Percentiles rank a stretch among this genome's conserved stretches.
These are phyloP conservation scores for Boletellus ananas DNA, from an alignment of 768 basidiomycete species.

Conservation along the genomic window DNA sequence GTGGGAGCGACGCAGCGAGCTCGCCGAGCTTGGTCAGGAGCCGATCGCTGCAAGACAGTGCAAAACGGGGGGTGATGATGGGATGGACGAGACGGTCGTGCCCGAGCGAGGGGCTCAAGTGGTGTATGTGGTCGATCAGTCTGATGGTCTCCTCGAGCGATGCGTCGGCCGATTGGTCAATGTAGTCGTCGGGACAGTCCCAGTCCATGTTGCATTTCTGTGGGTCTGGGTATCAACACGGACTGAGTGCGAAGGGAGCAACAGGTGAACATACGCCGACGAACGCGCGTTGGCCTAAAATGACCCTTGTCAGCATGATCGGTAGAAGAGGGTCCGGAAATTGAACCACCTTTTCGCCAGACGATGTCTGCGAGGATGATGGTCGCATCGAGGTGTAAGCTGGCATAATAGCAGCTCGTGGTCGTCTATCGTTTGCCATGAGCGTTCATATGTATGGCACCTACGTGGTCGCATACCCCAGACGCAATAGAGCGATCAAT, in stretches of 20 bases:
- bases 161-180: conserved; percentile 48
- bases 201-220: conserved; percentile 37
- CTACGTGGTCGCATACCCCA: conserved; percentile 52
- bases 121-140: conserved; percentile 65
- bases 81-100: conserved; percentile 71
- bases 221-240: too few relatives aligned
- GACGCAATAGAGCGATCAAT: conserved; percentile 64
- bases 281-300: conserved; percentile 76
- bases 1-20: conserved; percentile 52
- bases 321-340: conserved; percentile 3
- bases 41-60: conserved; percentile 72
- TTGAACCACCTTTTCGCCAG: conserved; percentile 43
- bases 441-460: background rate
- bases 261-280: conserved; percentile 56
- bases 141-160: conserved; percentile 55
- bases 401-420: conserved; percentile 87
- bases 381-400: conserved; percentile 73
- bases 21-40: conserved; percentile 58
- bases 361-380: conserved; percentile 74
- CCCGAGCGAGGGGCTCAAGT: conserved; percentile 36
- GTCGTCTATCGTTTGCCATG: conserved; percentile 53
- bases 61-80: conserved; percentile 90
- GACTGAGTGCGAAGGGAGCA: too few relatives aligned
- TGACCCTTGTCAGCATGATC: conserved; percentile 3
- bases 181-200: conserved; percentile 66